Evolutionary conservation across 768 basidiomycete genomes (phyloP).

Genomic region (Boletus rubropictus): DNA sequence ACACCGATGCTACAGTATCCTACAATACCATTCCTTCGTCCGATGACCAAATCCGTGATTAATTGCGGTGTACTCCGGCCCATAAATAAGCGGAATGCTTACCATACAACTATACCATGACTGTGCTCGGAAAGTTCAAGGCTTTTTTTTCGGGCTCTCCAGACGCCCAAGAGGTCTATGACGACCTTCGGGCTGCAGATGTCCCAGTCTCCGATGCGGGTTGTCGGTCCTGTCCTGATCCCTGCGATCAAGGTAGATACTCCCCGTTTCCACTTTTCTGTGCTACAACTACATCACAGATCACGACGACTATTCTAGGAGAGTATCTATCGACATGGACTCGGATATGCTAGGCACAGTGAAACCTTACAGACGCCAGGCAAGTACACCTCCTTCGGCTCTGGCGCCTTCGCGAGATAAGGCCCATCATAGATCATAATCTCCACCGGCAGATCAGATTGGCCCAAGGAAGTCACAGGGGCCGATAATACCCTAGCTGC

Average conservation of each 20-base stretch:
- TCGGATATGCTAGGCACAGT: constrained; percentile 81
- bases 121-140: constrained; percentile 23
- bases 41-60: not conserved
- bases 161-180: constrained; percentile 37
- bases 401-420: not conserved
- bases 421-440: constrained; percentile 60
- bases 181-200: constrained; percentile 48
- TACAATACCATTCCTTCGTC: not conserved
- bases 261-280: constrained; percentile 23
- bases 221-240: constrained; percentile 71
- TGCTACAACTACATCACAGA: constrained; percentile 35
- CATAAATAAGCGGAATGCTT: not conserved
- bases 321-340: constrained; percentile 74
- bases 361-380: constrained; percentile 80
- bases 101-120: constrained; percentile 12
- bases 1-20: too few relatives aligned
- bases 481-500: constrained; percentile 67
- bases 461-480: constrained; percentile 75
- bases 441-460: constrained; percentile 86
- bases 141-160: constrained; percentile 15
- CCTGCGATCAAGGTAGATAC: constrained; percentile 62
- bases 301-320: constrained; percentile 67
- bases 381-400: constrained; percentile 24
- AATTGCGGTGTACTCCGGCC: not conserved
- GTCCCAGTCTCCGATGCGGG: constrained; percentile 64